These are phyloP conservation scores for Plectosphaerella sp. DNA, from an alignment of 2,329 filamentous ascomycete species.

Conservation along the genomic window DNA sequence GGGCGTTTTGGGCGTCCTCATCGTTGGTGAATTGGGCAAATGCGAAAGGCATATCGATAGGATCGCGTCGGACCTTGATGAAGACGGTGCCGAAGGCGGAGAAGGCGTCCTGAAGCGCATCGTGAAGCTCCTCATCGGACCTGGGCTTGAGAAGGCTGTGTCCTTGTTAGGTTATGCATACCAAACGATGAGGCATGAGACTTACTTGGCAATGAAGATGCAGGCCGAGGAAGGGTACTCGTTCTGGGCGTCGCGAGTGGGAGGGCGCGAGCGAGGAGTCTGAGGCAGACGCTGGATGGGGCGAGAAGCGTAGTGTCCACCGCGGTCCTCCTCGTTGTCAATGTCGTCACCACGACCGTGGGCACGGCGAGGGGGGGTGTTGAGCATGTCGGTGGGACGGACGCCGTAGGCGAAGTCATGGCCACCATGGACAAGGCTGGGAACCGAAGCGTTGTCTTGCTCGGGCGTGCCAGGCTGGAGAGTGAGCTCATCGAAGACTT, in stretches of 20 bases:
- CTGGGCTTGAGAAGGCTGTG: constrained; percentile 44
- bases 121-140: constrained; percentile 34
- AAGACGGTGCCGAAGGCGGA: constrained; percentile 50
- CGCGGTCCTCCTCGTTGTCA: no score
- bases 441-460: no score
- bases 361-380: no score
- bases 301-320: no score
- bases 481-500: no score
- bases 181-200: constrained; percentile 10
- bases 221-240: constrained; percentile 52
- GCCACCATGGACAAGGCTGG: no score
- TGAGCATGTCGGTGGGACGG: no score
- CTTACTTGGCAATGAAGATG: constrained; percentile 64
- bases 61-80: constrained; percentile 60
- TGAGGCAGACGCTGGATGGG: no score
- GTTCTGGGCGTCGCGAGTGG: constrained; percentile 39
- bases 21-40: constrained; percentile 58
- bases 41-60: constrained; percentile 54
- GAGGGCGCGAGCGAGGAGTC: no score
- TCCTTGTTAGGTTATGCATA: constrained; percentile 8
- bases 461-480: no score
- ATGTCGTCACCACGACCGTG: no score
- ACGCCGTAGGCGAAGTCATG: no score
- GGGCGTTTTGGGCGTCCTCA: constrained; percentile 43
- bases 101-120: constrained; percentile 49